phyloP scores from a whole-genome alignment of 73 alveolate genomes.

The Paramecium tetraurelia region DNA sequence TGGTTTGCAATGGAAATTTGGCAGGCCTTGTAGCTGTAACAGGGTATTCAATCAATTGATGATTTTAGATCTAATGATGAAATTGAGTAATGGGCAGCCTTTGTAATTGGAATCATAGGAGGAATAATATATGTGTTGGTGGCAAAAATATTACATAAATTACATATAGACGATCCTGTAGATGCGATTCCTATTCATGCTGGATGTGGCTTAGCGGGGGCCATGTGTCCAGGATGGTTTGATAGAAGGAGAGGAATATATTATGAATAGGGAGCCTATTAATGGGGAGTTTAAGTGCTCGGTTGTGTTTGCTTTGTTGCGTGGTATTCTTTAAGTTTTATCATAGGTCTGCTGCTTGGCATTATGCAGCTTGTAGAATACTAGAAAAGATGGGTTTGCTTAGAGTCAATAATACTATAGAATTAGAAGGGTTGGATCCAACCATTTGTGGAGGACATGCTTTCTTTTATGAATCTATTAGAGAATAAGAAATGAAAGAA shows the following conservation, averaged over 20 bases:
- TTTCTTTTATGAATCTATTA: constrained; percentile 1
- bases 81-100: constrained; percentile 44
- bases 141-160: constrained; percentile 35
- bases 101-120: constrained; percentile 21
- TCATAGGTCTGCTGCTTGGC: constrained; percentile 49
- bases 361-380: neutral
- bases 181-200: constrained; percentile 52
- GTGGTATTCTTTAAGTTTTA: neutral
- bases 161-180: constrained; percentile 37
- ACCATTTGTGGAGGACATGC: constrained; percentile 22
- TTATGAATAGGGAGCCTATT: constrained; percentile 18
- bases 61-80: constrained; percentile 33
- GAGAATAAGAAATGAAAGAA: neutral
- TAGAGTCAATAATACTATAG: neutral
- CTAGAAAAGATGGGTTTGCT: neutral
- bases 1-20: constrained; percentile 31
- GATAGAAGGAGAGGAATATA: constrained; percentile 15
- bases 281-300: constrained; percentile 24
- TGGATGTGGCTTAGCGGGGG: constrained; percentile 47
- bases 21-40: constrained; percentile 47
- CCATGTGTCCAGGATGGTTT: constrained; percentile 55
- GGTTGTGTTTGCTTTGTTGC: constrained; percentile 25
- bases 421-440: neutral
- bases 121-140: neutral
- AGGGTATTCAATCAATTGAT: neutral